Conservation (phyloP, 805 yeast genomes). For the Candida fluviatilis region DNA sequence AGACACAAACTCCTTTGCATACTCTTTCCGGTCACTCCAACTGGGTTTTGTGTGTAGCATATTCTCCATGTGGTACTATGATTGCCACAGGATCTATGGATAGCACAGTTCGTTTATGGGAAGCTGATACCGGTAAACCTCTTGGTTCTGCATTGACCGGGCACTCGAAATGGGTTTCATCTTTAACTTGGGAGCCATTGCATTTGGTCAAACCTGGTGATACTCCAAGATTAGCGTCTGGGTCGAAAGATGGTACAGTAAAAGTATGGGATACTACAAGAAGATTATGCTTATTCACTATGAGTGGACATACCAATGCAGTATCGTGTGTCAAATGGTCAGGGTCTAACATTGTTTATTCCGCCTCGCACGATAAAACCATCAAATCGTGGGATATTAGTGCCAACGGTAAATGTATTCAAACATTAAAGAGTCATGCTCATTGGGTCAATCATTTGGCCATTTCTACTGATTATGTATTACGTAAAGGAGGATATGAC, state of each 20-base stretch:
- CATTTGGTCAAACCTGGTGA: constrained; percentile 70
- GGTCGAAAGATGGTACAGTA: constrained; percentile 87
- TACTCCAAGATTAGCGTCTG: constrained; percentile 71
- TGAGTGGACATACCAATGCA: constrained; percentile 84
- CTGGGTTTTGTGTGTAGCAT: constrained; percentile 90
- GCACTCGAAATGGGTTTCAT: constrained; percentile 85
- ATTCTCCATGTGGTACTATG: constrained; percentile 88
- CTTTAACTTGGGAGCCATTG: constrained; percentile 90
- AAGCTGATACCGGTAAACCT: constrained; percentile 65
- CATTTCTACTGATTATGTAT: constrained; percentile 82
- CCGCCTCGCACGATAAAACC: constrained; percentile 93
- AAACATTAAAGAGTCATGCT: constrained; percentile 82
- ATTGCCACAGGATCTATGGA: constrained; percentile 98
- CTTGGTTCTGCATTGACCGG: constrained; percentile 74
- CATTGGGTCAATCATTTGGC: constrained; percentile 98
- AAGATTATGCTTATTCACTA: constrained; percentile 60
- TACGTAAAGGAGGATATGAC: constrained; percentile 86
- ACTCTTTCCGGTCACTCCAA: constrained; percentile 82
- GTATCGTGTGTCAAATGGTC: constrained; percentile 98
- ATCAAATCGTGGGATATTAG: constrained; percentile 86
- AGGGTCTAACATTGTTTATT: constrained; percentile 77
- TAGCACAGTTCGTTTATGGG: constrained; percentile 84
- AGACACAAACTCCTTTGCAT: constrained; percentile 84
- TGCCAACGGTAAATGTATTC: constrained; percentile 68
- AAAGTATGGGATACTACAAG: constrained; percentile 83